Evolutionary conservation across 1,284 basidiomycete genomes (phyloP).

Genomic region (Rhodotorula sp.): DNA sequence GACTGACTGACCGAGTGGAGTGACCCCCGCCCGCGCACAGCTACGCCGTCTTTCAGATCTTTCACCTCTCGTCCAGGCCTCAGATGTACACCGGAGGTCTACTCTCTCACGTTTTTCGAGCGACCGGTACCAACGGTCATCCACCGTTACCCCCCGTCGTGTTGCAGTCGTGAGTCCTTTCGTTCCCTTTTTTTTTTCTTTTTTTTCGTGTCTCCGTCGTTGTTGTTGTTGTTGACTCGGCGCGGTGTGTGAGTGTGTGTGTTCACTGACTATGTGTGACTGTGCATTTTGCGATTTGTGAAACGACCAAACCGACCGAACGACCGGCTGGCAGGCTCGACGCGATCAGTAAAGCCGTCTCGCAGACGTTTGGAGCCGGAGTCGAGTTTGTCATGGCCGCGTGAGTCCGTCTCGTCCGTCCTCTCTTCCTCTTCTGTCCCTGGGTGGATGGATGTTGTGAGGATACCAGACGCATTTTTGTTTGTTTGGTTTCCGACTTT

Average conservation of each 20-base stretch:
- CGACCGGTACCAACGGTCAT: constrained; percentile 35
- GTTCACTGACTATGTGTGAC: not conserved
- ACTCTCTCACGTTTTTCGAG: constrained; percentile 31
- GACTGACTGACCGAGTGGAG: not conserved
- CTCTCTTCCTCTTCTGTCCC: not conserved
- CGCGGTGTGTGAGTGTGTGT: not conserved
- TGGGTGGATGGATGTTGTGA: too few relatives aligned
- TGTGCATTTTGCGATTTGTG: too few relatives aligned
- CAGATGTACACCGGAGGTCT: constrained; percentile 42
- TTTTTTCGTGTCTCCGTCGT: too few relatives aligned
- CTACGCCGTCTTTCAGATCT: constrained; percentile 45
- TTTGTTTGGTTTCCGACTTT: too few relatives aligned
- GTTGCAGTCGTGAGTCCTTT: constrained; percentile 28
- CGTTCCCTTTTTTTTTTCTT: not conserved
- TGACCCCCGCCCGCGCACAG: constrained; percentile 4
- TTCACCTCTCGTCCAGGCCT: constrained; percentile 42
- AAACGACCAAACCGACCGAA: too few relatives aligned
- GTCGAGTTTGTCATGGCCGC: constrained; percentile 44
- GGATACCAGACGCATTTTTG: too few relatives aligned
- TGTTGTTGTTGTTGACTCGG: not conserved
- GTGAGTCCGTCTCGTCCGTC: constrained; percentile 13
- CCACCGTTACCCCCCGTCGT: constrained; percentile 41
- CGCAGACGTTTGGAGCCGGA: constrained; percentile 42
- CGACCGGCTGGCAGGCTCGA: constrained; percentile 22
- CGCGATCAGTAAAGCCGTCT: constrained; percentile 25